Percentiles rank a stretch among this genome's conserved stretches.
Conservation (phyloP, 73 alveolate species). For the Tetrahymena malaccensis region DNA sequence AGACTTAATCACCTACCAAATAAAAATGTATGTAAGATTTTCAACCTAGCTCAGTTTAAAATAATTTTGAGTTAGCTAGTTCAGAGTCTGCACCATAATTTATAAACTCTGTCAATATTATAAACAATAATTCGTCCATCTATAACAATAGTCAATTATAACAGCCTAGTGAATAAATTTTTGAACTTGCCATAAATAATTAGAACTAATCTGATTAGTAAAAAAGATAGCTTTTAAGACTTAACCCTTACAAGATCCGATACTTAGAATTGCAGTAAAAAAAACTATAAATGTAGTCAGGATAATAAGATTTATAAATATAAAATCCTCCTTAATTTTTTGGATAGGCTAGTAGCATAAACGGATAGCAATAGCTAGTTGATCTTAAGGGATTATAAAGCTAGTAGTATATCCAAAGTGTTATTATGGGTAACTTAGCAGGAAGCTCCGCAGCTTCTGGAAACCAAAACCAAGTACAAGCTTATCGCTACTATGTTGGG, state of each 20-base stretch:
- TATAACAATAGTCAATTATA: neutral
- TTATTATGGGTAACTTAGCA: neutral
- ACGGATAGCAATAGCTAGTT: neutral
- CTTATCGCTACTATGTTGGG: constrained; percentile 28
- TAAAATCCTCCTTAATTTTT: neutral
- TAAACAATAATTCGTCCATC: neutral
- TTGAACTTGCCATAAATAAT: neutral
- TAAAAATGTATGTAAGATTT: neutral
- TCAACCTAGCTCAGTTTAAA: neutral
- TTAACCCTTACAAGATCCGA: neutral
- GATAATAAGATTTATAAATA: neutral
- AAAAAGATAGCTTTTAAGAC: neutral
- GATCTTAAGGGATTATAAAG: neutral
- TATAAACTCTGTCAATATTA: neutral
- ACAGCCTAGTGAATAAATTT: neutral
- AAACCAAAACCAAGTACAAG: neutral
- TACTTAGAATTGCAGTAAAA: neutral
- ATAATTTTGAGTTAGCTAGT: neutral
- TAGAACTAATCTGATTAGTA: neutral
- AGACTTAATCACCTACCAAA: neutral
- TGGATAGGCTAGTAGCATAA: neutral
- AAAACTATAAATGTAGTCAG: neutral
- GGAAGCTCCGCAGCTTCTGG: neutral
- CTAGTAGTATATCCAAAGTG: neutral
- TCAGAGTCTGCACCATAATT: neutral